These are phyloP conservation scores for Leccinum variabile DNA, from an alignment of 1,284 basidiomycete genomes.

Conservation along the genomic window DNA sequence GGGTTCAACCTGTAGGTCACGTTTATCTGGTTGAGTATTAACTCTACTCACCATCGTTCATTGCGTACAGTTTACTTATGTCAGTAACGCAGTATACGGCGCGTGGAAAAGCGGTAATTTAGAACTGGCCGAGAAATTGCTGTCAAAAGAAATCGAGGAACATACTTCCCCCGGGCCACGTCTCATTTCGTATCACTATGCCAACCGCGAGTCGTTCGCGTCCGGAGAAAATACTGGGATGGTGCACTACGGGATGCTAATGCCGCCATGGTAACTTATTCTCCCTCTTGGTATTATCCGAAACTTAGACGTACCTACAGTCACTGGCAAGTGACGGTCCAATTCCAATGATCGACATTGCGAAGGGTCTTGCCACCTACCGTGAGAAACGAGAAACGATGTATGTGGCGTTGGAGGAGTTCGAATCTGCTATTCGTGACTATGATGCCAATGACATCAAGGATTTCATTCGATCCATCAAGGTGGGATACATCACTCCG, in stretches of 20 bases:
- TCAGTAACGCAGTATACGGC: neutral
- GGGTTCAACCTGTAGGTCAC: conserved; percentile 6
- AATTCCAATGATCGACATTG: conserved; percentile 3
- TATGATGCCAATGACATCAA: neutral
- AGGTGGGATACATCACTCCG: neutral
- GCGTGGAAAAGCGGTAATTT: conserved; percentile 2
- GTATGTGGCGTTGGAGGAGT: neutral
- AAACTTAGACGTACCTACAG: neutral
- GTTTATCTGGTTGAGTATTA: neutral
- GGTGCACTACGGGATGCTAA: too few relatives aligned
- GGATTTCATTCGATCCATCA: neutral
- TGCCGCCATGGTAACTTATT: too few relatives aligned
- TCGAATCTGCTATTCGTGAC: neutral
- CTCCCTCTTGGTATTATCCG: too few relatives aligned
- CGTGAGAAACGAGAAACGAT: neutral
- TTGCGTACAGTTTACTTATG: conserved; percentile 10
- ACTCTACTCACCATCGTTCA: neutral
- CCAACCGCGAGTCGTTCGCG: too few relatives aligned
- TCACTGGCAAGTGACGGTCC: neutral
- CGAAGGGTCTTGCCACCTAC: neutral
- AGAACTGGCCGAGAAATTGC: neutral
- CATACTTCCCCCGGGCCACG: too few relatives aligned
- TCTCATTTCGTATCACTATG: too few relatives aligned
- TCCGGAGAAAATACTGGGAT: too few relatives aligned
- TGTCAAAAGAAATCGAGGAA: conserved; percentile 1